A percentile compares a stretch with the other conserved stretches of the same genome.
Evolutionary conservation across 768 basidiomycete species (phyloP).

Genomic region (Macrolepiota fuliginosa): DNA sequence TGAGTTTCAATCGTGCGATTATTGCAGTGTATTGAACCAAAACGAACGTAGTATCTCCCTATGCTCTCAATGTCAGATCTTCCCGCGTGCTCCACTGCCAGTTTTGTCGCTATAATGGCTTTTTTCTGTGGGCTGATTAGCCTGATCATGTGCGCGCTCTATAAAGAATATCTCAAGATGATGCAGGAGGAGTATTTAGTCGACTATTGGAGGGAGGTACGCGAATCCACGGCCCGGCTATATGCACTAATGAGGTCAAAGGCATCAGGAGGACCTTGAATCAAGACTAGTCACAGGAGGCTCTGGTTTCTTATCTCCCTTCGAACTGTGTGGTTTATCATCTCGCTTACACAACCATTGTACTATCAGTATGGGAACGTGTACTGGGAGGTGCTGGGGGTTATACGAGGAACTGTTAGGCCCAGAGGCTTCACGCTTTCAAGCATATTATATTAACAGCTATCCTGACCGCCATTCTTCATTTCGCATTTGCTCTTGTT

Average conservation of each 20-base stretch:
- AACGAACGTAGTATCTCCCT: not conserved
- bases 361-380: not conserved
- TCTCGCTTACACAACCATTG: not conserved
- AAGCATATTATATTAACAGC: not conserved
- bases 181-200: not conserved
- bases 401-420: not conserved
- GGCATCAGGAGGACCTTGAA: not conserved
- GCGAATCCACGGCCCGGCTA: no score
- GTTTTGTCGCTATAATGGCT: not conserved
- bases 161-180: not conserved
- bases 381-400: not conserved
- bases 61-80: not conserved
- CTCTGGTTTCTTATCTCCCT: slow-evolving; percentile 5
- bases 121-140: not conserved
- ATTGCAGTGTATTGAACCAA: no score
- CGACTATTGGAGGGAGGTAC: not conserved
- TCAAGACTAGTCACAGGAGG: not conserved
- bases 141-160: not conserved
- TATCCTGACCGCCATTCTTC: not conserved
- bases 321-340: not conserved
- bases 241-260: no score
- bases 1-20: no score
- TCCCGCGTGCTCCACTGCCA: not conserved
- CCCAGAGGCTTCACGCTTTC: not conserved
- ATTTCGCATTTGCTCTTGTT: not conserved